Evolutionary conservation across 176 grass and related monocot species (phyloP).

Genomic region (Chloris gayana): DNA sequence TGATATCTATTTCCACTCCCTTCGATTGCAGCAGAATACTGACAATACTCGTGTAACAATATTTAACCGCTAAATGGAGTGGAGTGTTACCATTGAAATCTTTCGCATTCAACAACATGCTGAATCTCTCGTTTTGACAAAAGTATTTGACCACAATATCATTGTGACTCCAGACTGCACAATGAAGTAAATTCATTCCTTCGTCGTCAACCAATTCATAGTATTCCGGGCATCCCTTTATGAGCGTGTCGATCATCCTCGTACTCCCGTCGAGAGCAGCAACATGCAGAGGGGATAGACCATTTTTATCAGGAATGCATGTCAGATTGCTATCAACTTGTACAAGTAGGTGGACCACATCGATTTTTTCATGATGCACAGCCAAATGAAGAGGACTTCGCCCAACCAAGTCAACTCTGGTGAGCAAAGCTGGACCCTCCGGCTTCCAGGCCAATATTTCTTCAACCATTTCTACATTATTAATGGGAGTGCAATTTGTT

Average conservation of each 20-base stretch:
- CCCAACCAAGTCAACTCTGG: constrained; percentile 26
- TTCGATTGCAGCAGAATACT: too few relatives aligned
- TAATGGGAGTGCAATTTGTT: too few relatives aligned
- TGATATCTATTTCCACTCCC: too few relatives aligned
- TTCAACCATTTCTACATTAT: constrained; percentile 28
- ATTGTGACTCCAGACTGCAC: too few relatives aligned
- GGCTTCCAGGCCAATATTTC: constrained; percentile 12
- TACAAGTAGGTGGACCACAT: constrained; percentile 10
- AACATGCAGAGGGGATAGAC: constrained; percentile 38
- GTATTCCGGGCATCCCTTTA: not conserved
- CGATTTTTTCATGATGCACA: not conserved
- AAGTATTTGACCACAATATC: too few relatives aligned
- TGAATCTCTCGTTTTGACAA: too few relatives aligned
- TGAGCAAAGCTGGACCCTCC: not conserved
- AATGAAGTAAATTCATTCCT: constrained; percentile 34
- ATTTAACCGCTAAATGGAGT: too few relatives aligned
- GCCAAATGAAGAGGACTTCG: constrained; percentile 51
- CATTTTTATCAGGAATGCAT: constrained; percentile 11
- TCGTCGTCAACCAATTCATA: constrained; percentile 15
- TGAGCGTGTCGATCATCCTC: constrained; percentile 1
- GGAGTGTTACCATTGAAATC: too few relatives aligned
- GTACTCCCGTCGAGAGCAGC: constrained; percentile 1
- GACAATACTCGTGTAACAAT: too few relatives aligned
- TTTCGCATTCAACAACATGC: too few relatives aligned
- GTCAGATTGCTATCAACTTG: not conserved